A percentile compares a stretch with the other conserved stretches of the same genome.
phyloP scores from a whole-genome alignment of 208 protist genomes.

The Lotmaria passim region DNA sequence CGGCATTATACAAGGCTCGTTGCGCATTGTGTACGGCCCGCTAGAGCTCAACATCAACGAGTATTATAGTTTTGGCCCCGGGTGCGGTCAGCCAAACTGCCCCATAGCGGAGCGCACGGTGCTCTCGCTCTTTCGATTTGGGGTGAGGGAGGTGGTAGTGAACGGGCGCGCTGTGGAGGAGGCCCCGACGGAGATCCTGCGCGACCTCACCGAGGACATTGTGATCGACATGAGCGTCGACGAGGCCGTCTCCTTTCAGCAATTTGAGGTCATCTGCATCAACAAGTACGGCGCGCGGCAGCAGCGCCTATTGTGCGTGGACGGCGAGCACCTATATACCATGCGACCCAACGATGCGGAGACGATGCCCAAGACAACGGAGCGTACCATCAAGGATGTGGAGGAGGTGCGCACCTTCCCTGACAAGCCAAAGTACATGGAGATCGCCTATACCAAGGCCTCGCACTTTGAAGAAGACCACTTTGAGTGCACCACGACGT shows the following conservation, averaged over 20 bases:
- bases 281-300: conserved; percentile 80
- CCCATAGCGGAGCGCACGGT: conserved; percentile 86
- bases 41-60: conserved; percentile 89
- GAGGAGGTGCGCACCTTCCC: conserved; percentile 69
- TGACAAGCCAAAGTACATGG: conserved; percentile 83
- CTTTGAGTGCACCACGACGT: conserved; percentile 85
- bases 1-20: conserved; percentile 74
- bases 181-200: conserved; percentile 27
- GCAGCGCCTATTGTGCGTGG: conserved; percentile 83
- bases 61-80: conserved; percentile 85
- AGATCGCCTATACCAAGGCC: conserved; percentile 72
- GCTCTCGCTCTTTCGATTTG: conserved; percentile 83
- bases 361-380: conserved; percentile 54
- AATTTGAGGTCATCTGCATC: conserved; percentile 88
- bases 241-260: conserved; percentile 78
- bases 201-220: conserved; percentile 65
- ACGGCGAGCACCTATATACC: conserved; percentile 84
- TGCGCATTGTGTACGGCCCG: conserved; percentile 85
- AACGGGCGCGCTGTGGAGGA: conserved; percentile 76
- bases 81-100: conserved; percentile 74
- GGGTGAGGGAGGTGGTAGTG: conserved; percentile 81
- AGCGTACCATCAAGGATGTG: conserved; percentile 79
- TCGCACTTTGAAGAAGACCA: conserved; percentile 80
- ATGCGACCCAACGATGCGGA: conserved; percentile 66
- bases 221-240: conserved; percentile 79